phyloP scores from a whole-genome alignment of 805 yeast genomes.

The Metschnikowia dekortorum region DNA sequence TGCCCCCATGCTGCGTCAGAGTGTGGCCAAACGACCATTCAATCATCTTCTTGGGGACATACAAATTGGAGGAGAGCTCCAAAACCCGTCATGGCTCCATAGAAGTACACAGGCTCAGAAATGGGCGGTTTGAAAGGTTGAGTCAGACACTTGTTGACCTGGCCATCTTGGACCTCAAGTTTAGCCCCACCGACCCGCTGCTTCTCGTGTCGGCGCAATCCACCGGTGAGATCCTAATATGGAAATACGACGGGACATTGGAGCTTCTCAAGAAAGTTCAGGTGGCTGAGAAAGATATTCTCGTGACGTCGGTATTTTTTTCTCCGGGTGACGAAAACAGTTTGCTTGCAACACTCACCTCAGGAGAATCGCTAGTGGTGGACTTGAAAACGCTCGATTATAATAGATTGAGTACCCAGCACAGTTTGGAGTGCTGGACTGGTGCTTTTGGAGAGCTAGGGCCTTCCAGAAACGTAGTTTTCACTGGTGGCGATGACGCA shows the following conservation, averaged over 20 bases:
- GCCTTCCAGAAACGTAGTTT: conserved; percentile 52
- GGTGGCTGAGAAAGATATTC: conserved; percentile 43
- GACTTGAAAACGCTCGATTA: conserved; percentile 20
- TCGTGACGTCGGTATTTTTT: conserved; percentile 65
- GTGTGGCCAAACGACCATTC: conserved; percentile 48
- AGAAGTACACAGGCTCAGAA: conserved; percentile 34
- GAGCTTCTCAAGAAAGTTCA: conserved; percentile 23
- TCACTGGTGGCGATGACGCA: conserved; percentile 91
- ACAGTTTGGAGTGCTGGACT: conserved; percentile 85
- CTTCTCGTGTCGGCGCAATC: conserved; percentile 68
- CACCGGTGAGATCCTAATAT: conserved; percentile 65
- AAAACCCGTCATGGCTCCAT: conserved; percentile 63
- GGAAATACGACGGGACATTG: conserved; percentile 40
- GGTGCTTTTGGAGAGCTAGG: conserved; percentile 62
- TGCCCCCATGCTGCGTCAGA: conserved; percentile 83
- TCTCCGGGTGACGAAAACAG: conserved; percentile 37
- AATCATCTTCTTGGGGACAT: conserved; percentile 69
- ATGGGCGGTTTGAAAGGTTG: conserved; percentile 10
- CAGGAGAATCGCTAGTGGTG: conserved; percentile 54
- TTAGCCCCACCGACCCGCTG: conserved; percentile 50
- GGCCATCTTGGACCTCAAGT: conserved; percentile 76
- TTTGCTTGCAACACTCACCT: conserved; percentile 59
- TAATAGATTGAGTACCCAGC: conserved; percentile 37
- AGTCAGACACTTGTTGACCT: conserved; percentile 37
- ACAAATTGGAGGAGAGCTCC: conserved; percentile 55